Conservation (phyloP, 345 rosid species). For the Zanthoxylum bungeanum region DNA sequence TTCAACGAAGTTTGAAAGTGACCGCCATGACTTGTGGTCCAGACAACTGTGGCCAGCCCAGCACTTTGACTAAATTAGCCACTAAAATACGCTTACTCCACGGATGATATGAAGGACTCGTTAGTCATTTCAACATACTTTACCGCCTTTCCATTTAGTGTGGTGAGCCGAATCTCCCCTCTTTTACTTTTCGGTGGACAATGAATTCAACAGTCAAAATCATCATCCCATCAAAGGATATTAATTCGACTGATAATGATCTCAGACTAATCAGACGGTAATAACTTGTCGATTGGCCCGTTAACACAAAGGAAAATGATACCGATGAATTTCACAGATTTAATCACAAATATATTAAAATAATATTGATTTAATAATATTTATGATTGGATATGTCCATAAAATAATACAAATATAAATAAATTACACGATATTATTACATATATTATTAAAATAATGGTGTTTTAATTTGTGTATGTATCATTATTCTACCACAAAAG, state of each 20-base stretch:
- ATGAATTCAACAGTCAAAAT: not conserved
- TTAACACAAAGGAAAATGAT: no score
- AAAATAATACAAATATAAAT: no score
- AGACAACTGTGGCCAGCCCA: not conserved
- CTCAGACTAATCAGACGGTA: not conserved
- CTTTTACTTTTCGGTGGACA: not conserved
- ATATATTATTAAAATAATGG: no score
- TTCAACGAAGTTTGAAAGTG: not conserved
- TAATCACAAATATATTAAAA: no score
- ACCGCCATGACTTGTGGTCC: not conserved
- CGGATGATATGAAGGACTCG: not conserved
- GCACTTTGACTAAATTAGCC: conserved; percentile 19
- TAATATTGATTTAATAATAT: no score
- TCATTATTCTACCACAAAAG: no score
- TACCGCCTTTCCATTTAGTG: not conserved
- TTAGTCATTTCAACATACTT: conserved; percentile 9
- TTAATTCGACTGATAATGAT: not conserved
- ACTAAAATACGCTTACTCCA: not conserved
- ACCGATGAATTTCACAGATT: no score
- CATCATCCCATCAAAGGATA: not conserved
- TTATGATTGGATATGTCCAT: no score
- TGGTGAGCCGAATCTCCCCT: not conserved
- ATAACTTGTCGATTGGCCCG: not conserved
- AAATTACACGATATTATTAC: no score
- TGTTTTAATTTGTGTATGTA: no score